Evolutionary conservation across 75 land plant genomes (phyloP).

Genomic region (Cupressus sempervirens): DNA sequence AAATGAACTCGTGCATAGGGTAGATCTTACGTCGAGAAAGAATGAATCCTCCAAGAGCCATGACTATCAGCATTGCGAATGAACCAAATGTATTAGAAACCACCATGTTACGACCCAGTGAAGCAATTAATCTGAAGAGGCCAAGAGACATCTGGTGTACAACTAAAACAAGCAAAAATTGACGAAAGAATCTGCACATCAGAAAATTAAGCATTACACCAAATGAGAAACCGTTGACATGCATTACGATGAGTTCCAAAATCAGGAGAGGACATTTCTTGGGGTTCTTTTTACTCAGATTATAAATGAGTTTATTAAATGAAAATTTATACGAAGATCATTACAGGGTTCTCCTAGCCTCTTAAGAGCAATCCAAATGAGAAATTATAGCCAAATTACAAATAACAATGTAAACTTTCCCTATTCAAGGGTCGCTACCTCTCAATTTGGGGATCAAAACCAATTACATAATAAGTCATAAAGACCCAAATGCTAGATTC

Average conservation of each 20-base stretch:
- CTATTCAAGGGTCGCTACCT: constrained; percentile 28
- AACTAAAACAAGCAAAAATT: constrained; percentile 37
- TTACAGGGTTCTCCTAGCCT: background rate
- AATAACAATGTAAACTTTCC: background rate
- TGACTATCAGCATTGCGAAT: constrained; percentile 27
- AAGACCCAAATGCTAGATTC: constrained; percentile 63
- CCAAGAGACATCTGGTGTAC: constrained; percentile 54
- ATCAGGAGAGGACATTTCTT: background rate
- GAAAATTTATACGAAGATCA: background rate
- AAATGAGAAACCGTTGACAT: background rate
- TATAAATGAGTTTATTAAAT: background rate
- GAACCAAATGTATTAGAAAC: constrained; percentile 56
- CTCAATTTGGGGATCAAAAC: constrained; percentile 53
- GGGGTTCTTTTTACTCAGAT: background rate
- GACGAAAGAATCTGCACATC: constrained; percentile 59
- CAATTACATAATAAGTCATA: constrained; percentile 70
- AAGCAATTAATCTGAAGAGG: constrained; percentile 50
- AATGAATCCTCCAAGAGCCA: constrained; percentile 59
- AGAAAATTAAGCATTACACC: background rate
- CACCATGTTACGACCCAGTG: constrained; percentile 44
- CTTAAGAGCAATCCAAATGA: background rate
- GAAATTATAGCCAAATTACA: background rate
- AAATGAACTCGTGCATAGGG: background rate
- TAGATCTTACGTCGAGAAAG: constrained; percentile 46
- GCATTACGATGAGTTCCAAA: background rate